A percentile compares a stretch with the other conserved stretches of the same genome.
These are phyloP conservation scores for Lenzites betulinus DNA, from an alignment of 768 basidiomycete species.

Conservation along the genomic window DNA sequence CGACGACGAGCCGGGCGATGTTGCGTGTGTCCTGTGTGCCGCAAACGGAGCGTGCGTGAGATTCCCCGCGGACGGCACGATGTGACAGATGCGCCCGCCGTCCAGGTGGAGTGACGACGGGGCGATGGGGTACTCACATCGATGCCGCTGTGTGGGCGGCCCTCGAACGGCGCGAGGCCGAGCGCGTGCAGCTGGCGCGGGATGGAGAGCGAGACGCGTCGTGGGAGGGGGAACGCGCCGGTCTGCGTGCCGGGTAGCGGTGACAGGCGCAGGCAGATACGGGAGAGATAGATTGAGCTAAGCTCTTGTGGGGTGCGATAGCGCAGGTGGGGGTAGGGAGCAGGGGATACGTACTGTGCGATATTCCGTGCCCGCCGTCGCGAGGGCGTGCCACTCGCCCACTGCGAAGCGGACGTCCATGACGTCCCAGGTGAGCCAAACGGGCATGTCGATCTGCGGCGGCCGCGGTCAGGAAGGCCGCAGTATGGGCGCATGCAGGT, in stretches of 20 bases:
- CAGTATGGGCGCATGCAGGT: neutral
- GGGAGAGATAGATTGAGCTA: neutral
- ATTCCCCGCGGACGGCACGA: constrained; percentile 1
- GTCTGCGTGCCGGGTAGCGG: neutral
- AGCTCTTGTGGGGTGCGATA: neutral
- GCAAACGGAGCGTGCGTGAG: neutral
- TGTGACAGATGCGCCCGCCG: constrained; percentile 17
- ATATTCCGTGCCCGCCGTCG: constrained; percentile 2
- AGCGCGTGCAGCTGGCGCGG: constrained; percentile 75
- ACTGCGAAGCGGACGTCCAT: constrained; percentile 73
- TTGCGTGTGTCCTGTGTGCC: constrained; percentile 82
- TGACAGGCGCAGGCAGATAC: no score
- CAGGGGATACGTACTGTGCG: constrained; percentile 4
- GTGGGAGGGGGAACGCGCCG: constrained; percentile 24
- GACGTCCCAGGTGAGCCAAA: constrained; percentile 72
- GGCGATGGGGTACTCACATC: constrained; percentile 64
- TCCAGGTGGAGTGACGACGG: neutral
- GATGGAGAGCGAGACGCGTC: constrained; percentile 57
- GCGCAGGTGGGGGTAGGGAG: neutral
- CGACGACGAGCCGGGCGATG: constrained; percentile 76
- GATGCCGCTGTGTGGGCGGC: constrained; percentile 85
- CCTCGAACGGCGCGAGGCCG: constrained; percentile 72
- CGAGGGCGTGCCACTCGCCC: constrained; percentile 40
- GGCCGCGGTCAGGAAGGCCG: constrained; percentile 12
- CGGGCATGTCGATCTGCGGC: constrained; percentile 61